Conservation (phyloP, 2,329 filamentous ascomycete species). For the Neonectria sp. region DNA sequence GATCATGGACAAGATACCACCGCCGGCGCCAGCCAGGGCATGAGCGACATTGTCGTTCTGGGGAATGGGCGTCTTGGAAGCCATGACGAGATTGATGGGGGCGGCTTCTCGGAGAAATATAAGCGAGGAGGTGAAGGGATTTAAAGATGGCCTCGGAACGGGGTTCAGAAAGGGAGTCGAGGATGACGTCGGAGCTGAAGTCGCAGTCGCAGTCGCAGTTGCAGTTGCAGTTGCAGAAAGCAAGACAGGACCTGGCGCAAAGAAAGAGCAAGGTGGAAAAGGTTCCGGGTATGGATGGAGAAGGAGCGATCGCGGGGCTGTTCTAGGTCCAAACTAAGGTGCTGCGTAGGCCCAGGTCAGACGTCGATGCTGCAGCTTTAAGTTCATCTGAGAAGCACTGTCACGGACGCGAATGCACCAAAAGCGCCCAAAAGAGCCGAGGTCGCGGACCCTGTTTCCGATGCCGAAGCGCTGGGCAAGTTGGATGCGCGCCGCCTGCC, state of each 20-base stretch:
- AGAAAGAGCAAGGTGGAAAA: slow-evolving; percentile 18
- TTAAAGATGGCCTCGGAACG: slow-evolving; percentile 7
- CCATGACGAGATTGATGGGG: slow-evolving; percentile 43
- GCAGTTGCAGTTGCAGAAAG: slow-evolving; percentile 7
- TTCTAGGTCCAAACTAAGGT: slow-evolving; percentile 3
- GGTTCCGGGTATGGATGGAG: not conserved
- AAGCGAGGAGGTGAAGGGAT: slow-evolving; percentile 2
- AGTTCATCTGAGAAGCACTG: slow-evolving; percentile 28
- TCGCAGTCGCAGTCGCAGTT: not conserved
- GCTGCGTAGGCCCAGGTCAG: slow-evolving; percentile 4
- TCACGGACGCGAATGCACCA: slow-evolving; percentile 25
- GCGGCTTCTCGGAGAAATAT: not conserved
- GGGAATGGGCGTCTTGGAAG: slow-evolving; percentile 76
- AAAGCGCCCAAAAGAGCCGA: slow-evolving; percentile 27
- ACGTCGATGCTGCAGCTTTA: slow-evolving; percentile 20
- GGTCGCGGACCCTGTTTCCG: slow-evolving; percentile 32
- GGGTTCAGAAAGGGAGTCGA: not conserved
- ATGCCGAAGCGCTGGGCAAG: slow-evolving; percentile 19
- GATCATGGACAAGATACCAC: slow-evolving; percentile 95
- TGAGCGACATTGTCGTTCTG: slow-evolving; percentile 98
- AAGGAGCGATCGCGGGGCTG: slow-evolving; percentile 23
- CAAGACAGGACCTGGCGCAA: slow-evolving; percentile 15
- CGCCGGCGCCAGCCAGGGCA: slow-evolving; percentile 92
- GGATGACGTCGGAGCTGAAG: not conserved
- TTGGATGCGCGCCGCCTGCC: slow-evolving; percentile 25